Base-by-base conservation (phyloP, 2,329 filamentous ascomycete genomes). In the Ceratocystis albifundus region DNA sequence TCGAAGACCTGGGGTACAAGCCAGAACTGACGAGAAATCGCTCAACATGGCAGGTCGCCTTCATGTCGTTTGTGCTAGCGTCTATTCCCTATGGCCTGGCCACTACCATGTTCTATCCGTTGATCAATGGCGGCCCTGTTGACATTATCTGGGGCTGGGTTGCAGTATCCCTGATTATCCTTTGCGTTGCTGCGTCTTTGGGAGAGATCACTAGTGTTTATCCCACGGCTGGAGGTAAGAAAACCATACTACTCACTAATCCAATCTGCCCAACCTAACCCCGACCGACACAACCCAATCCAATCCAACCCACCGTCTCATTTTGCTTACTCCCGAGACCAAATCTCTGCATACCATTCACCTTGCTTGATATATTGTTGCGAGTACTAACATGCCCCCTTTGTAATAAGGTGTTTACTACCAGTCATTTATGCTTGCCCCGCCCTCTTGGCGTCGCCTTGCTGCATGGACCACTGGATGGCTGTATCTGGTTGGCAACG, bases 401-500 rank as follows among this genome's bases (percentile, higher is more conserved):
- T 22, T 32, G 4, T 4, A 46, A 57, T 45, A 77, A 41, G 76
- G 77, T 66, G 87, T 90, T 65, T 90, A 91, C 77, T 90, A 89
- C 74, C 87, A 89, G 76, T 86, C 87, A 4, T 90, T 88, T 72
- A 89, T 89, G 84, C 81, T 91, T 15, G 81, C 87, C 0, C 80
- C 85, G 20, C 74, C 80, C 30, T 75, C 74, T 17, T 87, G 82
- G 76, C 84, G 87, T 65, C 82, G 80, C 53, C 76, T 88, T 17
- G 79, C 86, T 17, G 85, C 85, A 41, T 90, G 86, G 83, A 83
- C 88, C 68, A 88, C 85, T 70, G 88, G 88, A 68, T 91, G 88
- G 88, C 78, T 87, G 25, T 91, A 88, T 73, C 82, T 89, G 20
- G 84, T 90, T 64, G 89, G 89, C 67, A 91, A 91, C 76, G 87